Base-by-base conservation (phyloP, 1,139 yeast species). In the Geotrichum reessii region DNA sequence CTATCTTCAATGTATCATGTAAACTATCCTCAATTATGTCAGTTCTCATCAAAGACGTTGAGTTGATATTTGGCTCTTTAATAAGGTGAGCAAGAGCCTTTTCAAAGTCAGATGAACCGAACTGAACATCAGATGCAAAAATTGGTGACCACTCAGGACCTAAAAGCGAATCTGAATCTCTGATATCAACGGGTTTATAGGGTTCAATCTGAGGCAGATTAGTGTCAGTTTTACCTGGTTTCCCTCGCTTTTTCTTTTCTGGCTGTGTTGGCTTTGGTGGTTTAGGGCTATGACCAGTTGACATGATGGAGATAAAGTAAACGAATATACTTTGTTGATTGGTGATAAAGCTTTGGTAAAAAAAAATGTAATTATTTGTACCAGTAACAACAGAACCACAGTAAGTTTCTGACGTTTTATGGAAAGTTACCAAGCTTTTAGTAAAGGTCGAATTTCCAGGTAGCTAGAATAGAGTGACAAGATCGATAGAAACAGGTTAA, bases 1-100 rank as follows among this genome's bases (percentile, higher is more conserved):
- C 54, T 5, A 56, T 33, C 40, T 61, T 44, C 7, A 59, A 47
- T n/a, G 53, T 50, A 11, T 53, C 48, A 12, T 47, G 31, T 11
- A 58, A 56, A 50, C 58, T 62, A 64, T 87, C 92, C 52, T 77
- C 75, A 52, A 91, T 72, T 28, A 92, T 83, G 71, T 92, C 98
- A 0, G 97, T 96, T 66, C 98, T 76, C 75, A 92, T 76, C 47
- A 92, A 87, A 33, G 90, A 95, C 0, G 97, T 87, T 8, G 97
- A 92, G 72, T 92, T 92, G 72, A 92, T 87, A 70, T 92, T 89
- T 14, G 98, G 98, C 63, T 90, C 91, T 62, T 81, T 79, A 58
- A 92, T 86, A 63, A 92, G 78, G 71, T 91, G 88, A 51, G 81
- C 72, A 93, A 90, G 87, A 4, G 97, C 97, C 11, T 76, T 74